Evolutionary conservation across 2,329 filamentous ascomycete species (phyloP), one percentile per base, ranked within the genome.

Genomic region (Fulvia fulva): DNA sequence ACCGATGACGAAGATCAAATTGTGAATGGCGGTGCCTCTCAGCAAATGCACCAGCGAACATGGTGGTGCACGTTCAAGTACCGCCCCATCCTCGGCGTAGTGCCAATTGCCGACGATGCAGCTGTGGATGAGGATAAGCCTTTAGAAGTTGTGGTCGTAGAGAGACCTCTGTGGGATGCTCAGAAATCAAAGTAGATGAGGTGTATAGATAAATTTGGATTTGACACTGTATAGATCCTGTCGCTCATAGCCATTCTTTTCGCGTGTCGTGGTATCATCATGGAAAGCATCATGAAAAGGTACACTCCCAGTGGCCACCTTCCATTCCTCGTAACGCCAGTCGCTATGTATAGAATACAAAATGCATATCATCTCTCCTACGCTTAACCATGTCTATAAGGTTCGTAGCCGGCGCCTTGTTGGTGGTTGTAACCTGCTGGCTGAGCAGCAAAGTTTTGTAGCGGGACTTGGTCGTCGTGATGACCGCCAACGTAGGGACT

Each of bases 31-130:
- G 57, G 62, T 63, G 57, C 66, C 67, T 59, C 66, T 37, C 47
- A 47, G 26, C 47, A 26, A 4, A 44, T 44, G 43, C 46, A 57
- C 58, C 53, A 65, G 55, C 67, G 71, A 53, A 67, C 65, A 6
- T 83, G 79, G 77, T 97, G 91, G 90, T 85, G 87, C 71, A 96
- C 92, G 5, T 91, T 89, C 80, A 95, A 96, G 75, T 99, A 97
- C 75, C 83, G 92, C 58, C 90, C 92, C n/a, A 91, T 99, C 66
- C 79, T 99, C 61, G 94, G 92, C 5, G 81, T 88, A 46, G 80
- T 85, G 21, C 80, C 83, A 19, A 74, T 88, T 30, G 78, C 76
- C 22, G 67, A 70, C 43, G 45, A 74, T 81, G 62, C 65, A 55
- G 55, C 67, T 21, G 61, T 65, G 43, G 69, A 67, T 26, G 67